Evolutionary conservation across 2,329 filamentous ascomycete genomes (phyloP), one percentile per base, ranked within the genome.

Genomic region (Penicillium decumbens): DNA sequence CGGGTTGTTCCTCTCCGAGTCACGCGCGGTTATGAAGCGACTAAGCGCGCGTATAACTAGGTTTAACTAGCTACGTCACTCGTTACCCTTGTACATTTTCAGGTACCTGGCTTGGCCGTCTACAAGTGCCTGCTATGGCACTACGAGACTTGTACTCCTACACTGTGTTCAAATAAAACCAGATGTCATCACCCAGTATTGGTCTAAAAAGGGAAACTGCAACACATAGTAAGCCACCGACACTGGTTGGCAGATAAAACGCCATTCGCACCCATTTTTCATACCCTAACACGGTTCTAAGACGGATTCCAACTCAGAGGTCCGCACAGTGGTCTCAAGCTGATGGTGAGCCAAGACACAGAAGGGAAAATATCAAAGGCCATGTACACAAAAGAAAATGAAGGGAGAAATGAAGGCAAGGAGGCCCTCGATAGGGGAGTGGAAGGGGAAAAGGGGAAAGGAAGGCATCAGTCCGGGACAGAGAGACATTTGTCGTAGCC

Each of bases 231-330:
- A 59, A 54, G 54, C 54, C 60, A 62, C 62, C 65, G 57, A 66
- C 59, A 61, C 59, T 54, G 49, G 55, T 59, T 62, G 60, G 63
- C 54, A 53, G 53, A 67, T 61, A 58, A 65, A 72, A 72, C 69
- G 69, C 69, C 69, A 65, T 67, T 66, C 65, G 59, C 68, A 69
- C 66, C 68, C 60, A 61, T 71, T 72, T 71, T 69, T 67, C 68
- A 67, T 64, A 68, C 65, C 69, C 68, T 64, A 70, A 68, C 67
- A 69, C 61, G 66, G 62, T 69, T 72, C 69, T 72, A 70, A 66
- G 65, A 67, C 57, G 53, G 44, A 46, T 59, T 66, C 62, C 65
- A 68, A 66, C 62, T 67, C 55, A 62, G 61, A 66, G 57, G 53
- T 65, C 62, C 65, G 59, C 64, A 63, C 56, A 57, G 54, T 58